phyloP scores from a whole-genome alignment of 2,329 filamentous ascomycete genomes.

The Stagonosporopsis chrysanthemi region DNA sequence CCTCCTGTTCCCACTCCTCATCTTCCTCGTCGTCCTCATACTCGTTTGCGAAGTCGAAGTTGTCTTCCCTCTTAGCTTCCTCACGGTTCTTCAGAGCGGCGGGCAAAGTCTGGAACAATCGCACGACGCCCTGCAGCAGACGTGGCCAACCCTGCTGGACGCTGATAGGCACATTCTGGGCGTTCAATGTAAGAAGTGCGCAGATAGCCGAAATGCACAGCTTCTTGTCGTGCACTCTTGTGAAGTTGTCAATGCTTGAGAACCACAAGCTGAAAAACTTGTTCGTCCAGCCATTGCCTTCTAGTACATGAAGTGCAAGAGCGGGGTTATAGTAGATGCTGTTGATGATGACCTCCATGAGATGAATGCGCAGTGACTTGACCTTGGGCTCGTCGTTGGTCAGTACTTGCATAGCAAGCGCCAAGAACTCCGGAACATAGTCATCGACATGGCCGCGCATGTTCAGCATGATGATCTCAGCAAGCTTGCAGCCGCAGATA shows the following conservation, averaged over 20 bases:
- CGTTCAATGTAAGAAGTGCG: constrained; percentile 78
- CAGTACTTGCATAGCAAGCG: constrained; percentile 85
- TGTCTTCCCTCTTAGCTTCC: constrained; percentile 83
- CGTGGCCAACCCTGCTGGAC: constrained; percentile 95
- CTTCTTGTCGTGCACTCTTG: constrained; percentile 97
- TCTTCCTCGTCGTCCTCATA: constrained; percentile 79
- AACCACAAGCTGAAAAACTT: constrained; percentile 99
- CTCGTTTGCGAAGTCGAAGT: constrained; percentile 80
- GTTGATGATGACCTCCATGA: constrained; percentile 99
- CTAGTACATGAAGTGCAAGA: constrained; percentile 84
- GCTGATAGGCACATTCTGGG: constrained; percentile 85
- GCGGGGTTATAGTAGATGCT: constrained; percentile 96
- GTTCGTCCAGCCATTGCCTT: constrained; percentile 92
- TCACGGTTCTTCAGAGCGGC: constrained; percentile 89
- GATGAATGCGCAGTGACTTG: constrained; percentile 91
- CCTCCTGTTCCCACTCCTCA: constrained; percentile 79
- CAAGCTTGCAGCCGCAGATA: constrained; percentile 96
- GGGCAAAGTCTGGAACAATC: constrained; percentile 90
- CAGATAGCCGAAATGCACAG: constrained; percentile 94
- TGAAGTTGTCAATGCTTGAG: constrained; percentile 91
- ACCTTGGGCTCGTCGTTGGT: constrained; percentile 79
- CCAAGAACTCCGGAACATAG: constrained; percentile 87
- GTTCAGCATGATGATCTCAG: constrained; percentile 96
- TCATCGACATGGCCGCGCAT: constrained; percentile 87
- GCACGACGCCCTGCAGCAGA: constrained; percentile 85